Base-by-base conservation (phyloP, 805 yeast genomes). In the Brettanomyces bruxellensis region DNA sequence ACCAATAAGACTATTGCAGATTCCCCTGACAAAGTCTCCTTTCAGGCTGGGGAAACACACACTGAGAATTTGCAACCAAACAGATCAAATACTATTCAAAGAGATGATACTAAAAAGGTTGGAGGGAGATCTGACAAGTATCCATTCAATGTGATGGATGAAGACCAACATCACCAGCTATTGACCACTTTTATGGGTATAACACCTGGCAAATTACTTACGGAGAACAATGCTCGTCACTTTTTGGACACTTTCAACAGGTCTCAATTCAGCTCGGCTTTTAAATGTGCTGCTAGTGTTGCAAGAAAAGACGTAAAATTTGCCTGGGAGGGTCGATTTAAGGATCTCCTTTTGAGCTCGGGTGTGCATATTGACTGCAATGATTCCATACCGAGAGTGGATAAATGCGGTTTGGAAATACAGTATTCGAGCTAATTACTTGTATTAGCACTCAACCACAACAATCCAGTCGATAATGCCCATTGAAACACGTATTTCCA, bases 241-340 rank as follows among this genome's bases (percentile, higher is more conserved):
- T 61, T 59, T 45, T 48, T 51, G n/a, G 49, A 47, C 40, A 59
- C 73, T 9, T 76, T 78, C 34, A 70, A 71, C 35, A 71, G 70
- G 38, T 72, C 81, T 30, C 72, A 76, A 41, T 84, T 81, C 56
- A 71, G 81, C 2, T 81, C 86, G 48, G 91, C 87, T 12, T 62
- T 89, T 53, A 89, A 86, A 60, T 64, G 82, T 3, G 76, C 90
- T 46, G 79, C 93, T 1, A 80, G 88, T 40, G 52, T 87, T 30
- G 79, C 77, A 40, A 83, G 81, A 44, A 73, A 71, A 51, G 72
- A 78, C 49, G 54, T 86, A 12, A 79, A 78, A 49, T 43, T 89
- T 5, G 66, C 86, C 40, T 91, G 97, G 96, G 96, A 86, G 56
- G 96, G 97, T 0, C 77, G 84, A 50, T 78, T 77, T 55, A 81